A percentile compares a stretch with the other conserved stretches of the same genome.
Evolutionary conservation across 805 yeast genomes (phyloP).

Genomic region (Huiozyma sinensis): DNA sequence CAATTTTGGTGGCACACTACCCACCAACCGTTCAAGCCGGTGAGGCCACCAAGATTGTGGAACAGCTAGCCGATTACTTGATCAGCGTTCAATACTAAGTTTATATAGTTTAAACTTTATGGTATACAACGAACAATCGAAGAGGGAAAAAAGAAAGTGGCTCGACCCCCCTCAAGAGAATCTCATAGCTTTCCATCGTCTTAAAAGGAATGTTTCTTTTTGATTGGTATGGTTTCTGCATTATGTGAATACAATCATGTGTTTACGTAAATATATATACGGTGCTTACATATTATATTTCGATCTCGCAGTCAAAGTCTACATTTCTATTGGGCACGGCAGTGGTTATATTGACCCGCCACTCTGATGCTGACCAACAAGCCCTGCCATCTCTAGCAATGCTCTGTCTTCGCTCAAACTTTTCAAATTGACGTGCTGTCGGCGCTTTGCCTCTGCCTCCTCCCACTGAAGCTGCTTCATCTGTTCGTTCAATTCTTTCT

Average conservation of each 20-base stretch:
- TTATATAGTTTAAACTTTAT: background rate
- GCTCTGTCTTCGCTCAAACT: conserved; percentile 75
- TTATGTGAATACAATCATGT: too few relatives aligned
- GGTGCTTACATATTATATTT: too few relatives aligned
- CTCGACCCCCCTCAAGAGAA: background rate
- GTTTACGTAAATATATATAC: too few relatives aligned
- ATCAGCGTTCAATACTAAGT: conserved; percentile 70
- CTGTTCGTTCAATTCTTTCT: conserved; percentile 68
- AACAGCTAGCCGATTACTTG: conserved; percentile 90
- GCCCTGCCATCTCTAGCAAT: conserved; percentile 71
- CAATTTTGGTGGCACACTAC: conserved; percentile 88
- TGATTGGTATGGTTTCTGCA: too few relatives aligned
- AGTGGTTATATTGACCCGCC: conserved; percentile 38
- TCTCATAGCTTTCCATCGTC: too few relatives aligned
- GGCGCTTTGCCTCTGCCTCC: conserved; percentile 67
- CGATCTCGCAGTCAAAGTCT: too few relatives aligned
- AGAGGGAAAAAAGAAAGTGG: background rate
- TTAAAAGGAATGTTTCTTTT: too few relatives aligned
- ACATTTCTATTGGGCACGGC: too few relatives aligned
- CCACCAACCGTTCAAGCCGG: conserved; percentile 87
- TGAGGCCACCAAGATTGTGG: conserved; percentile 90
- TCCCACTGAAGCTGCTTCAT: conserved; percentile 84
- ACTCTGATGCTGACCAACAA: conserved; percentile 39
- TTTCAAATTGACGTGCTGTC: conserved; percentile 58
- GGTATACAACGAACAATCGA: background rate